Conservation (phyloP, 1,284 basidiomycete genomes). For the Chiua sp. region DNA sequence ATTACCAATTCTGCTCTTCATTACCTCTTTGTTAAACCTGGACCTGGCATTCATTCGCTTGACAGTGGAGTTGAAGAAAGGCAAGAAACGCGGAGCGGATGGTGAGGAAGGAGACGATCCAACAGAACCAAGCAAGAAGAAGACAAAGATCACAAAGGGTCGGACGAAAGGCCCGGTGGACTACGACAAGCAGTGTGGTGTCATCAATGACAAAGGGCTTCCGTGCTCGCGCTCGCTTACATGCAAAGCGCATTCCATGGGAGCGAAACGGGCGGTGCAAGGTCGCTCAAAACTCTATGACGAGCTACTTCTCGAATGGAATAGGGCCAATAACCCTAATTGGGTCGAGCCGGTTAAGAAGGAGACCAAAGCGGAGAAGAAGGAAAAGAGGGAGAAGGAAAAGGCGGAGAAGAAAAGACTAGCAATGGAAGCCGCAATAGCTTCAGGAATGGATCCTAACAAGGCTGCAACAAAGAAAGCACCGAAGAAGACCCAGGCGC, state of each 20-base stretch:
- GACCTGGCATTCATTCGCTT: neutral
- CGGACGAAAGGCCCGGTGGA: slow-evolving; percentile 87
- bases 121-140: slow-evolving; percentile 71
- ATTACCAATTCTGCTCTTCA: slow-evolving; percentile 33
- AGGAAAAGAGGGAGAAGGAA: slow-evolving; percentile 79
- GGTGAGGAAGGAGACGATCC: slow-evolving; percentile 67
- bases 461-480: slow-evolving; percentile 60
- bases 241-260: slow-evolving; percentile 99
- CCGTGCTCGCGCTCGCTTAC: slow-evolving; percentile 97
- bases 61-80: slow-evolving; percentile 38
- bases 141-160: slow-evolving; percentile 76
- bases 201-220: slow-evolving; percentile 94
- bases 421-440: slow-evolving; percentile 67
- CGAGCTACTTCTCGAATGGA: slow-evolving; percentile 91
- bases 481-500: slow-evolving; percentile 52
- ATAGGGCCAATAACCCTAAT: slow-evolving; percentile 90
- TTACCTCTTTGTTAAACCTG: slow-evolving; percentile 15
- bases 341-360: slow-evolving; percentile 92
- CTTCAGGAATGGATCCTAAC: slow-evolving; percentile 55
- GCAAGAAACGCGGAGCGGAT: slow-evolving; percentile 77
- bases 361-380: slow-evolving; percentile 82
- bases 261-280: slow-evolving; percentile 91
- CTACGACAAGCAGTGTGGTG: slow-evolving; percentile 94
- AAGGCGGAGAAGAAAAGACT: slow-evolving; percentile 77
- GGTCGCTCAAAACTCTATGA: slow-evolving; percentile 90